A percentile compares a stretch with the other conserved stretches of the same genome.
Conservation (phyloP, 2,329 filamentous ascomycete species). For the Botrytis fragariae region DNA sequence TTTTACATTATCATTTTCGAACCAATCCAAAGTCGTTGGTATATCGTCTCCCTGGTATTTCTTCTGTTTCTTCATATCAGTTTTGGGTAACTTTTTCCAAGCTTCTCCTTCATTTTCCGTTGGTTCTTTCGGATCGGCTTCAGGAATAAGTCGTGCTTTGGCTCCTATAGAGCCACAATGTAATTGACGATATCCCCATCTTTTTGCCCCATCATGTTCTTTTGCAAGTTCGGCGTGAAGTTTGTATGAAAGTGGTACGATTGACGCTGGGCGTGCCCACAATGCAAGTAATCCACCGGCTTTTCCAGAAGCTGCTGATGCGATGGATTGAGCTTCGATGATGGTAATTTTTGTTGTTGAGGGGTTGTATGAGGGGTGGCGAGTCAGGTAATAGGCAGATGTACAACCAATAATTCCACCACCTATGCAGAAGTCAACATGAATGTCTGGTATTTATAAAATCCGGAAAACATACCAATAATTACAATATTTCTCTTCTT, state of each 20-base stretch:
- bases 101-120: constrained; percentile 13
- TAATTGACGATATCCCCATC: constrained; percentile 84
- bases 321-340: constrained; percentile 80
- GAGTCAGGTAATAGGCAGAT: constrained; percentile 86
- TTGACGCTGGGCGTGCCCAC: constrained; percentile 84
- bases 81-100: constrained; percentile 64
- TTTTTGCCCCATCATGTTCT: constrained; percentile 72
- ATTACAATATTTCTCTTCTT: constrained; percentile 37
- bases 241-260: constrained; percentile 82
- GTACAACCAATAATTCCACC: constrained; percentile 92
- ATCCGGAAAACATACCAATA: constrained; percentile 33
- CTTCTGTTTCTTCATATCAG: constrained; percentile 46
- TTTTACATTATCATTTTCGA: constrained; percentile 63
- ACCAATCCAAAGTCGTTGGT: constrained; percentile 81
- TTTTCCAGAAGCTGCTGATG: constrained; percentile 91
- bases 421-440: constrained; percentile 40
- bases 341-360: constrained; percentile 75
- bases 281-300: constrained; percentile 85
- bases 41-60: constrained; percentile 55
- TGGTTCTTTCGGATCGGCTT: background rate
- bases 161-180: constrained; percentile 58
- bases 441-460: background rate
- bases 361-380: constrained; percentile 77
- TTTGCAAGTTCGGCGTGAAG: constrained; percentile 82
- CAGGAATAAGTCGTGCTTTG: constrained; percentile 27